Evolutionary conservation across 257 asterid species (phyloP).

Genomic region (Petunia axillaris): DNA sequence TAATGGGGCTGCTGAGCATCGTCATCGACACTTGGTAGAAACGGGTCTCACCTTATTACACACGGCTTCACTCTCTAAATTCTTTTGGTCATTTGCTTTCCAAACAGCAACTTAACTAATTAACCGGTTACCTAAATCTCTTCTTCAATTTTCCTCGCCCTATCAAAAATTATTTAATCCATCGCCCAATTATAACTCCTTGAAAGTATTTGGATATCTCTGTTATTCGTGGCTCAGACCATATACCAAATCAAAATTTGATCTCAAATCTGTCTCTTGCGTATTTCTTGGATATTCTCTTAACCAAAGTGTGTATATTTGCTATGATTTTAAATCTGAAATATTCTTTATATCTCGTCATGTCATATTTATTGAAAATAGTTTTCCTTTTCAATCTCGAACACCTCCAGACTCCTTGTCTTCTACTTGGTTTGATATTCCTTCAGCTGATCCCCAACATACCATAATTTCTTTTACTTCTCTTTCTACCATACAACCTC

Average conservation of each 20-base stretch:
- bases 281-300: conserved; percentile 13
- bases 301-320: neutral
- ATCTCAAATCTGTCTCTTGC: neutral
- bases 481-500: too few species aligned
- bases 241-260: neutral
- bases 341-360: too few species aligned
- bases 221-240: conserved; percentile 24
- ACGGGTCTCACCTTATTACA: neutral
- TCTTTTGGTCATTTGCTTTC: conserved; percentile 21
- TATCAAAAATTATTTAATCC: neutral
- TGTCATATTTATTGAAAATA: too few species aligned
- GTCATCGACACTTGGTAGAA: conserved; percentile 9
- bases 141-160: neutral
- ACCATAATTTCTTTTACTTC: too few species aligned
- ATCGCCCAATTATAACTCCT: neutral
- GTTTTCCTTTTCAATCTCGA: too few species aligned
- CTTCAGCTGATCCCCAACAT: too few species aligned
- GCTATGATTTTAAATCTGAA: neutral
- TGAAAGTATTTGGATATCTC: too few species aligned
- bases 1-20: neutral
- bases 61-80: neutral
- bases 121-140: conserved; percentile 9
- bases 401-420: too few species aligned
- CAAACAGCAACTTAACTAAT: conserved; percentile 14
- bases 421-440: too few species aligned